phyloP scores from a whole-genome alignment of 257 asterid genomes.

The Forsythia viridissima region DNA sequence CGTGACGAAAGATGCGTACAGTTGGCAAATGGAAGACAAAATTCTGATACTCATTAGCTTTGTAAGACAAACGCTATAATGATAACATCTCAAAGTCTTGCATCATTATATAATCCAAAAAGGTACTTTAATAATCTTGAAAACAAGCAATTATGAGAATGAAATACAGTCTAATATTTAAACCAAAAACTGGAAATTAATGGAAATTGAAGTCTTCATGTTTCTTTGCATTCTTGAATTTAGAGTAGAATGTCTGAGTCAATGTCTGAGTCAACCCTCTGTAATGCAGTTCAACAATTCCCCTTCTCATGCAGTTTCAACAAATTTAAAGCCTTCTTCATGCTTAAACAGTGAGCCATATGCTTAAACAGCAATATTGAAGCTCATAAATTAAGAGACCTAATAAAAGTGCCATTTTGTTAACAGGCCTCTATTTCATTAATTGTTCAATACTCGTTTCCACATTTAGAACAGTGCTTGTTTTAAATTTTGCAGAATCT shows the following conservation, averaged over 20 bases:
- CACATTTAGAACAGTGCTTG: not conserved
- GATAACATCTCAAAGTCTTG: constrained; percentile 6
- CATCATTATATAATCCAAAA: not conserved
- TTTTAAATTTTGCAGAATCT: constrained; percentile 3
- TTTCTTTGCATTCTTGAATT: not conserved
- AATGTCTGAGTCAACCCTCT: not conserved
- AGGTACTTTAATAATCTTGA: not conserved
- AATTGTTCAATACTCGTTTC: constrained; percentile 6
- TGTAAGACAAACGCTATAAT: not conserved
- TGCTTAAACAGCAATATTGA: not conserved
- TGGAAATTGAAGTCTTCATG: not conserved
- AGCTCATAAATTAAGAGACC: no score
- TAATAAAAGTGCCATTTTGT: no score
- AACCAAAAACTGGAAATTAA: not conserved
- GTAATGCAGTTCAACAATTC: constrained; percentile 28
- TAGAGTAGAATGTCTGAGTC: not conserved
- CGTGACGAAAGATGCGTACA: not conserved
- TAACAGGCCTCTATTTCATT: no score
- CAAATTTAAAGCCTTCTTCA: constrained; percentile 33
- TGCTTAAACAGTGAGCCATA: constrained; percentile 37
- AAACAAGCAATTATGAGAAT: not conserved
- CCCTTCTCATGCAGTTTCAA: constrained; percentile 38
- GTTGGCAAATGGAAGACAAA: not conserved
- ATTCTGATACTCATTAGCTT: not conserved
- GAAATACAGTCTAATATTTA: not conserved